These are phyloP conservation scores for Acephala macrosclerotiorum DNA, from an alignment of 2,329 filamentous ascomycete species.

Conservation along the genomic window DNA sequence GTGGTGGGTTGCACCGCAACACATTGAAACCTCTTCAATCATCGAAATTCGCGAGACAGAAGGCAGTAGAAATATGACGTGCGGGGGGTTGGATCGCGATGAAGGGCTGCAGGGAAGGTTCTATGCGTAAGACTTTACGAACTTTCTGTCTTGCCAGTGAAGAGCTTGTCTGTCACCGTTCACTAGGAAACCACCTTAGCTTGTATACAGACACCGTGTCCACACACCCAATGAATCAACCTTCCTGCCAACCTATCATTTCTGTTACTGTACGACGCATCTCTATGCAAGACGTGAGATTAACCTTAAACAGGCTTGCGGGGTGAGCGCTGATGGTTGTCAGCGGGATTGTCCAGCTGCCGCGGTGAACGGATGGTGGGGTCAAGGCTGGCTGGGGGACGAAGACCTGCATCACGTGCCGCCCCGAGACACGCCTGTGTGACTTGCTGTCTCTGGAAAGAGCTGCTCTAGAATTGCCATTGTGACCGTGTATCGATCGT, in stretches of 20 bases:
- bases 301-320: background rate
- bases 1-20: background rate
- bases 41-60: background rate
- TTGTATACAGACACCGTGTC: too few species aligned
- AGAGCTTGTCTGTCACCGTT: background rate
- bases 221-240: too few species aligned
- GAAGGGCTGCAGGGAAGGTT: background rate
- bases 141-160: background rate
- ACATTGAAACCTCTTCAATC: background rate
- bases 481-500: too few species aligned
- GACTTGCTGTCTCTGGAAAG: too few species aligned
- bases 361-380: background rate
- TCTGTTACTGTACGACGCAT: too few species aligned
- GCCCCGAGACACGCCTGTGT: too few species aligned
- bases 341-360: background rate
- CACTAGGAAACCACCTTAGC: too few species aligned
- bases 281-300: background rate
- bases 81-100: background rate
- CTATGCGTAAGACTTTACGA: background rate
- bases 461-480: too few species aligned
- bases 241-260: too few species aligned
- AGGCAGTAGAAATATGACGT: background rate
- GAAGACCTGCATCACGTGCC: too few species aligned
- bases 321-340: background rate
- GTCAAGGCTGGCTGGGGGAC: background rate